Percentiles rank a stretch among this genome's conserved stretches.
Conservation (phyloP, 1,284 basidiomycete genomes). For the Schizopora paradoxa region DNA sequence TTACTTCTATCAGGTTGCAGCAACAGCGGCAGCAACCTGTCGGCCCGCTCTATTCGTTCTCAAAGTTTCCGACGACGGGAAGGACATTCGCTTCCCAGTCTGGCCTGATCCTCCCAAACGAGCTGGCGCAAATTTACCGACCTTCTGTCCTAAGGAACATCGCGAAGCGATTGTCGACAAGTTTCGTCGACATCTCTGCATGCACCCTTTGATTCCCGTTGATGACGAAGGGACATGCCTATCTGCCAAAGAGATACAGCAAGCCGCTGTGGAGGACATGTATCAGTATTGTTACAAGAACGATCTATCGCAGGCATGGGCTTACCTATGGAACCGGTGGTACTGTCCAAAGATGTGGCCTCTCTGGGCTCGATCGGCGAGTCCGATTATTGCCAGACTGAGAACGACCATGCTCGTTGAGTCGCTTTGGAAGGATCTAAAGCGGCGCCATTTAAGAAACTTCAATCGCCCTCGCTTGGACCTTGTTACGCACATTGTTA, state of each 20-base stretch:
- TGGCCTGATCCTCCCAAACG: conserved; percentile 21
- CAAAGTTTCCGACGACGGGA: no score
- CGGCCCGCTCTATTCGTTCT: no score
- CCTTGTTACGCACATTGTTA: conserved; percentile 13
- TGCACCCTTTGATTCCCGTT: conserved; percentile 13
- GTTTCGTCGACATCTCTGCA: conserved; percentile 15
- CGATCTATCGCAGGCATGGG: conserved; percentile 18
- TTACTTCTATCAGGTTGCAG: no score
- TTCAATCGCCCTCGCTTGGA: conserved; percentile 19
- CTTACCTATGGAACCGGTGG: conserved; percentile 21
- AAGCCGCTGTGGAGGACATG: conserved; percentile 10
- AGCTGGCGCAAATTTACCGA: neutral
- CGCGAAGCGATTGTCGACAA: conserved; percentile 17
- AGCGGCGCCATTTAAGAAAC: conserved; percentile 15
- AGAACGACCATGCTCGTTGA: conserved; percentile 22
- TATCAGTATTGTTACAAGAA: conserved; percentile 16
- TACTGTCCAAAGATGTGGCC: conserved; percentile 17
- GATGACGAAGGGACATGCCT: conserved; percentile 15
- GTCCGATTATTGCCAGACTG: conserved; percentile 11
- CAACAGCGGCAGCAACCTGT: no score
- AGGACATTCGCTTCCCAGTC: no score
- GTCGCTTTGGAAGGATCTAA: conserved; percentile 18
- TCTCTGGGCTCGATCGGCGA: conserved; percentile 15
- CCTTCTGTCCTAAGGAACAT: conserved; percentile 20
- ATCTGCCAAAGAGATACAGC: conserved; percentile 12